Evolutionary conservation across 169 alveolate species (phyloP), one percentile per base, ranked within the genome.

Genomic region (Plasmodium malariae): DNA sequence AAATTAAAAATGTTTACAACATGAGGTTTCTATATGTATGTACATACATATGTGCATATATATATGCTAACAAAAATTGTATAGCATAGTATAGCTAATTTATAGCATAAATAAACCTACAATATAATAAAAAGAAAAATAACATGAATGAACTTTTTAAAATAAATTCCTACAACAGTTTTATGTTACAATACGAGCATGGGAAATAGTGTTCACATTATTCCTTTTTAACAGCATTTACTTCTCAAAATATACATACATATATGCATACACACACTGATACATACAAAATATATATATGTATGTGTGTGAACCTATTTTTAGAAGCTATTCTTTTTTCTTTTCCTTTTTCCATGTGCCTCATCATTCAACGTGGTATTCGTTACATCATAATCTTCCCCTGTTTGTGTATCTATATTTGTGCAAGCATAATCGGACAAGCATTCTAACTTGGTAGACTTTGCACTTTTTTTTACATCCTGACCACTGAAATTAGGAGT

Each of bases 321-420:
- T 60, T 37, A 62, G 30, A 60, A 43, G 34, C 57, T 40, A 26
- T 45, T 43, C 51, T 76, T 76, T 45, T 76, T 76, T 34, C 89
- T 60, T 49, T 76, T 76, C 74, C 89, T 60, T 49, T 76, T 76
- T 17, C 89, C 89, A 12, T 76, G 89, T 5, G n/a, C 76, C 1
- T 76, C 89, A 28, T 76, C 89, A 40, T 76, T 60, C 7, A 76
- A 14, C 0, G 89, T 60, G 0, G 67, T 63, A 37, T 76, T 76
- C 14, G 74, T 62, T 14, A 65, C 32, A 14, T 76, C 89, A 43
- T 24, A 76, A 40, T 60, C 74, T 36, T 76, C 89, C 7, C 72
- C 90, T 0, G 70, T 67, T 40, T 80, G 68, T 5, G 70, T 80
- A 26, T 80, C 90, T 32, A 67, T 40, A 49, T 80, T 65, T 7